These are phyloP conservation scores for Logfia minima DNA, from an alignment of 129 eudicot species.

Conservation along the genomic window DNA sequence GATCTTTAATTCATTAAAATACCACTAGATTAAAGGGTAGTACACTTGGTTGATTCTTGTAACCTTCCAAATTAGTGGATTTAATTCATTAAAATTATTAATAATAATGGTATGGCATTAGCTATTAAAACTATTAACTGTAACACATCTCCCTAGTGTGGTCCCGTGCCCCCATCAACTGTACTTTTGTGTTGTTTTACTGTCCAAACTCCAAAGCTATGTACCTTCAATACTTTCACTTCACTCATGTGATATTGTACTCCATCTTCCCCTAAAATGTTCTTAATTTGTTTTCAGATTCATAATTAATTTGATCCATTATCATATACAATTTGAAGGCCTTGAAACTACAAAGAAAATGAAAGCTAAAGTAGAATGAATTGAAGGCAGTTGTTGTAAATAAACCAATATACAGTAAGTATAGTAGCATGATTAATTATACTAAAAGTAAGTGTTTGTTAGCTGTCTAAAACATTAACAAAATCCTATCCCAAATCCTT, in stretches of 20 bases:
- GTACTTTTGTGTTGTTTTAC: neutral
- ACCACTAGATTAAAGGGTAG: neutral
- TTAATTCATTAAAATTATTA: neutral
- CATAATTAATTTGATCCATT: too few species aligned
- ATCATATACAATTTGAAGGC: too few species aligned
- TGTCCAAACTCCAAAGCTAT: neutral
- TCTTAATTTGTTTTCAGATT: neutral
- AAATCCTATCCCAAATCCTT: conserved; percentile 21
- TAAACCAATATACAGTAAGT: neutral
- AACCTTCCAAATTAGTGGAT: neutral
- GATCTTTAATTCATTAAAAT: too few species aligned
- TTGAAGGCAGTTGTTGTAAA: neutral
- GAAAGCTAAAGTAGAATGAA: neutral
- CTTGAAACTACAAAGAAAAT: neutral
- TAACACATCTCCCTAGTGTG: conserved; percentile 5
- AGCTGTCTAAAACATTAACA: conserved; percentile 33
- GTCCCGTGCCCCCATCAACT: neutral
- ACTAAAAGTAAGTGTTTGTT: conserved; percentile 8
- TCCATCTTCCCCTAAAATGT: neutral
- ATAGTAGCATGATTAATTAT: neutral
- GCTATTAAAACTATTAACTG: neutral
- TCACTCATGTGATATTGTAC: conserved; percentile 3
- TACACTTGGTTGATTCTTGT: neutral
- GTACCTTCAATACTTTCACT: neutral
- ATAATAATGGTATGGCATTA: too few species aligned